Conservation (phyloP, 148 eudicot genomes). For the Fallopia convolvulus region DNA sequence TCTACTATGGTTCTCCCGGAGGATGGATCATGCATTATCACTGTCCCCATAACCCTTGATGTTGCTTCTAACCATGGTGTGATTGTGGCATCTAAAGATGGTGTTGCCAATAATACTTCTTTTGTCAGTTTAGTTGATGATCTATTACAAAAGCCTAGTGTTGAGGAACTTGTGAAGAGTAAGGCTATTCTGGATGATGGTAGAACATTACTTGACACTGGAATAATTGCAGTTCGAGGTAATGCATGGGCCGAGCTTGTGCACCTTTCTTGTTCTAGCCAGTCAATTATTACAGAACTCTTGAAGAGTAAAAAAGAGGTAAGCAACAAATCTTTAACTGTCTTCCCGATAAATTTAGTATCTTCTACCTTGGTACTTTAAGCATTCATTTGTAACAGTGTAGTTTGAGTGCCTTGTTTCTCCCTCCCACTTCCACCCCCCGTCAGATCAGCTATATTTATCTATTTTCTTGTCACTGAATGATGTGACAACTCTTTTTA, state of each 20-base stretch:
- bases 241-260: slow-evolving; percentile 90
- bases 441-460: neutral
- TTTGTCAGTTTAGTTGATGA: slow-evolving; percentile 58
- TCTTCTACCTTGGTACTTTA: neutral
- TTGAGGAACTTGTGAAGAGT: slow-evolving; percentile 64
- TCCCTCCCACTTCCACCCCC: neutral
- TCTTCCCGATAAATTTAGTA: neutral
- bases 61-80: slow-evolving; percentile 96
- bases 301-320: slow-evolving; percentile 80
- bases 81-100: slow-evolving; percentile 68
- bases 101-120: slow-evolving; percentile 22
- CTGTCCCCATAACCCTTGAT: slow-evolving; percentile 96
- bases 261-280: slow-evolving; percentile 59
- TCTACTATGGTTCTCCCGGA: slow-evolving; percentile 79
- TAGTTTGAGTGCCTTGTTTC: neutral
- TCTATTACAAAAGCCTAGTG: slow-evolving; percentile 88
- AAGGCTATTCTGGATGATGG: slow-evolving; percentile 89
- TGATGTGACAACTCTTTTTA: neutral
- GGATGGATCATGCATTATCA: slow-evolving; percentile 75
- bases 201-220: slow-evolving; percentile 94
- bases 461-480: neutral
- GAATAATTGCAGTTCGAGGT: slow-evolving; percentile 92
- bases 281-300: slow-evolving; percentile 61
- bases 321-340: slow-evolving; percentile 21
- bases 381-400: neutral